Evolutionary conservation across 2,329 filamentous ascomycete genomes (phyloP), one percentile per base, ranked within the genome.

Genomic region (Botrytis cinerea): DNA sequence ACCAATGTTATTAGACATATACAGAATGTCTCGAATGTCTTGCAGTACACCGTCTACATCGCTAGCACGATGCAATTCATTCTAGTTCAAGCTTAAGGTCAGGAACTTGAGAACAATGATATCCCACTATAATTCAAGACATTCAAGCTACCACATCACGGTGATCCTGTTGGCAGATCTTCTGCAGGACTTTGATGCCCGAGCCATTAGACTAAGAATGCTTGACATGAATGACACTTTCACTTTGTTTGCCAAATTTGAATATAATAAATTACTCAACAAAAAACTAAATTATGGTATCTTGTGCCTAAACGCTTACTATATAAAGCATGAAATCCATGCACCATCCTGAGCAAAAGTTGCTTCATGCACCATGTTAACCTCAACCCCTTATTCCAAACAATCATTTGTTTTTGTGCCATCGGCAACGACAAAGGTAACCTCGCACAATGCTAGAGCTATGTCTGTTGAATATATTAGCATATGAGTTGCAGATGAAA

Each of bases 401-500:
- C 8, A 8, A 12, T 9, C 4, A 22, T 16, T 32, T 32, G 20
- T 16, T n/a, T 10, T 28, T 22, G 46, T 22, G 18, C 9, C 18
- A 43, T 35, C 8, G 4, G 35, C 16, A 20, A 43, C 22, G 10
- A 7, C 2, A 9, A 22, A 69, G 6, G 20, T 1, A 9, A 25
- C 18, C 10, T 25, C 25, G 35, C n/a, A 68, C 18, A 14, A 8
- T 32, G 1, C 10, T 9, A 43, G 25, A 28, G 5, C 51, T 54
- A 72, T 32, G 1, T 32, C 61, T 72, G 9, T 43, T 32, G 0
- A 46, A 59, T 25, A 32, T 68, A 46, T 72, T 72, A 72, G 61
- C 51, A 59, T 69, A 59, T 69, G 66, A 22, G 5, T 43, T 69
- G 38, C 51, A 46, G 20, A n/a, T 28, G 10, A 25, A 76, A 45